Evolutionary conservation across 768 basidiomycete species (phyloP).

Genomic region (Russula sp.): DNA sequence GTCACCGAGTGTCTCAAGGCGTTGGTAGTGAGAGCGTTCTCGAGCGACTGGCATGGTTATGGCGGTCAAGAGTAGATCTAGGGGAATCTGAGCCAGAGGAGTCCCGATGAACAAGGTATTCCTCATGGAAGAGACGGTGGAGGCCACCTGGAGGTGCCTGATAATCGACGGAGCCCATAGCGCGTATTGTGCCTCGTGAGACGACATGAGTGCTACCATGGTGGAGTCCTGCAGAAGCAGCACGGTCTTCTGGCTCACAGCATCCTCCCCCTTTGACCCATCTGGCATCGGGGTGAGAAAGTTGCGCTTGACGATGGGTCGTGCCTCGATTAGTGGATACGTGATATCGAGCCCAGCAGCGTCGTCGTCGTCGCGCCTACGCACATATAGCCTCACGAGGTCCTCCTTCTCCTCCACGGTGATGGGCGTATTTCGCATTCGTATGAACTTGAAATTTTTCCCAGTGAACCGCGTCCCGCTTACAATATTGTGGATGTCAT

Average conservation of each 20-base stretch:
- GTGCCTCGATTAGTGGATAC: constrained; percentile 64
- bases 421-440: constrained; percentile 55
- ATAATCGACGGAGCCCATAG: constrained; percentile 64
- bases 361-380: constrained; percentile 21
- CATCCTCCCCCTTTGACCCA: constrained; percentile 31
- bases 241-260: constrained; percentile 31
- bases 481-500: constrained; percentile 48
- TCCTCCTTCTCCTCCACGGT: constrained; percentile 48
- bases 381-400: constrained; percentile 41
- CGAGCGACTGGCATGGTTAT: constrained; percentile 61
- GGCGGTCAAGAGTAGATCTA: constrained; percentile 50
- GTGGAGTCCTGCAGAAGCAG: constrained; percentile 49
- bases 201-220: constrained; percentile 51
- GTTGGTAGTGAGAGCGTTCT: constrained; percentile 62
- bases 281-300: constrained; percentile 51
- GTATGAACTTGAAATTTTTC: constrained; percentile 50
- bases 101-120: constrained; percentile 44
- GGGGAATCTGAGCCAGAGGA: constrained; percentile 47
- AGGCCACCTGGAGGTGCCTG: constrained; percentile 52
- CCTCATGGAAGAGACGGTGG: constrained; percentile 52
- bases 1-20: constrained; percentile 74
- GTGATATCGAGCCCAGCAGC: constrained; percentile 41
- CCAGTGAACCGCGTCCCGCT: constrained; percentile 45
- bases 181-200: constrained; percentile 52
- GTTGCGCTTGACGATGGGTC: constrained; percentile 53